These are phyloP conservation scores for Tranzscheliella williamsii DNA, from an alignment of 1,284 basidiomycete species.

Conservation along the genomic window DNA sequence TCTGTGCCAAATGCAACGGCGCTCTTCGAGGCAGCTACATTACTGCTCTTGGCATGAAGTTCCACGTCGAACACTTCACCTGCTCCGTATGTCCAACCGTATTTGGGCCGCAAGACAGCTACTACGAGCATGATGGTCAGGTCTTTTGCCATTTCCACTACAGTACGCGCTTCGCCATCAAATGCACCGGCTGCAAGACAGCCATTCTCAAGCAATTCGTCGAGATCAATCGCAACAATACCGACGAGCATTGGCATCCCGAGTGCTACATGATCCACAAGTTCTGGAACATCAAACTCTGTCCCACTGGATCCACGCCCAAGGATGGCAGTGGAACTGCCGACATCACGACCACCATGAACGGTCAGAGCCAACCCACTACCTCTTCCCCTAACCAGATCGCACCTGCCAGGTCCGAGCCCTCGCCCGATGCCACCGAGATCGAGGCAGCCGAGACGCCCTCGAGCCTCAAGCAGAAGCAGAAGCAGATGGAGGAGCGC, in stretches of 20 bases:
- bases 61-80: constrained; percentile 98
- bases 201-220: constrained; percentile 99
- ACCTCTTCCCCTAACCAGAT: constrained; percentile 20
- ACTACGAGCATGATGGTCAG: constrained; percentile 95
- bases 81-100: constrained; percentile 94
- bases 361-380: not conserved
- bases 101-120: constrained; percentile 96
- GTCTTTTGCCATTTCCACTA: constrained; percentile 83
- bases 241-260: constrained; percentile 99
- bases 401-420: constrained; percentile 29
- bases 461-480: constrained; percentile 82
- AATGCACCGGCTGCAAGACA: constrained; percentile 94
- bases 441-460: constrained; percentile 76
- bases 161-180: constrained; percentile 95
- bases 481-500: constrained; percentile 92
- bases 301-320: constrained; percentile 50
- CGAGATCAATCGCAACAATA: constrained; percentile 97
- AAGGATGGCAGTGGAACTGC: constrained; percentile 26
- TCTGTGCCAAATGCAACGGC: constrained; percentile 92
- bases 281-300: constrained; percentile 99
- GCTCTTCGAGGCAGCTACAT: constrained; percentile 97
- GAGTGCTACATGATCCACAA: constrained; percentile 99
- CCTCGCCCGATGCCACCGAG: constrained; percentile 62
- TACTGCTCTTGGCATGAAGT: constrained; percentile 98
- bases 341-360: not conserved